phyloP scores from a whole-genome alignment of 495 filamentous ascomycete genomes.

The Tuber umbilicatum region DNA sequence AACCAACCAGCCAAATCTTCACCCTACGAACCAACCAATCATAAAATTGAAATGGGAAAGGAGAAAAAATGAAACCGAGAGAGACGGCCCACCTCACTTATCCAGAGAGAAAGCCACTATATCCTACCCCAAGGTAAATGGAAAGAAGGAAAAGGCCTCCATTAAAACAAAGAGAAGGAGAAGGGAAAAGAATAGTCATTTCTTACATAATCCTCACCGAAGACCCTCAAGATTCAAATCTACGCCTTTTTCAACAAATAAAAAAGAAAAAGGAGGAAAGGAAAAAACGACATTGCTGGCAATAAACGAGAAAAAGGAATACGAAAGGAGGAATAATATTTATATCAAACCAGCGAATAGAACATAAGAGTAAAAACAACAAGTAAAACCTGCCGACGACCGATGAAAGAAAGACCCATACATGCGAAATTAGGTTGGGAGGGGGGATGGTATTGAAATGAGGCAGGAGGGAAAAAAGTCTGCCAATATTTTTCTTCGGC shows the following conservation, averaged over 20 bases:
- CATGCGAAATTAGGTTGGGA: neutral
- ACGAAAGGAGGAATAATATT: neutral
- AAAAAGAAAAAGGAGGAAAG: neutral
- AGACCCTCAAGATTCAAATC: constrained; percentile 4
- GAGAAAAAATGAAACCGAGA: neutral
- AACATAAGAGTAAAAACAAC: neutral
- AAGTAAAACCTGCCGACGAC: neutral
- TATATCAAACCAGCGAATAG: neutral
- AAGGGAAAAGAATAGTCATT: neutral
- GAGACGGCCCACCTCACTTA: neutral
- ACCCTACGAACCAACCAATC: neutral
- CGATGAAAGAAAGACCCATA: neutral
- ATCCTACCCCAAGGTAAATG: neutral
- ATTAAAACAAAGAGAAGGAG: neutral
- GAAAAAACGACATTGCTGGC: neutral
- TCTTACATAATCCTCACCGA: neutral
- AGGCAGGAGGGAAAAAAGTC: neutral
- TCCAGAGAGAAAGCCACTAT: neutral
- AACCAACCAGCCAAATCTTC: neutral
- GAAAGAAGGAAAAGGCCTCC: neutral
- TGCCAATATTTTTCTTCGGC: neutral
- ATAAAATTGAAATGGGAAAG: neutral
- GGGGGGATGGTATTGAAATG: neutral
- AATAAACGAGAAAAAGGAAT: neutral
- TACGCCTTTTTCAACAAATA: neutral